Evolutionary conservation across 2,329 filamentous ascomycete genomes (phyloP).

Genomic region (Claviceps purpurea): DNA sequence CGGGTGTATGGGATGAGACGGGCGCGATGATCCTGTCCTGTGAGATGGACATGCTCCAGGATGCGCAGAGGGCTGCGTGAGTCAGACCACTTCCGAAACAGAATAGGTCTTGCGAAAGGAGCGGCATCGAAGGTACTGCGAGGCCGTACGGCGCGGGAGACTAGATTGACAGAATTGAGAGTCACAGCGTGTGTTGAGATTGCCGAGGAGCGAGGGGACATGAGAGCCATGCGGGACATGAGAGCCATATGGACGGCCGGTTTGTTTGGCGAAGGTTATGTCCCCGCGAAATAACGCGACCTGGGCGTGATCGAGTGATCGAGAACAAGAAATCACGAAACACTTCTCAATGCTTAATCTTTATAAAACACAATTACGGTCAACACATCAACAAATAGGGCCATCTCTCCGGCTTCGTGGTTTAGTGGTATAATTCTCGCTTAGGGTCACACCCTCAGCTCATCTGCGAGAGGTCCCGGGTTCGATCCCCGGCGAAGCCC

Average conservation of each 20-base stretch:
- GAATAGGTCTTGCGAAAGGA: not conserved
- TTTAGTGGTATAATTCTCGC: conserved; percentile 8
- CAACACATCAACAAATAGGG: fast-evolving
- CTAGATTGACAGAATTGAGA: not conserved
- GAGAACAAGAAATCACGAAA: too few species aligned
- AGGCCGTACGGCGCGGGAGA: not conserved
- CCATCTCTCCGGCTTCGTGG: conserved; percentile 4
- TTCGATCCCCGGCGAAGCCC: conserved; percentile 7
- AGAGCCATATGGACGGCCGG: too few species aligned
- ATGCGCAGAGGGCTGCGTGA: conserved; percentile 7
- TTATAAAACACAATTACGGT: fast-evolving
- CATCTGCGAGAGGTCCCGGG: conserved; percentile 7
- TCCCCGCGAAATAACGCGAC: too few species aligned
- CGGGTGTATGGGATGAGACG: conserved; percentile 18
- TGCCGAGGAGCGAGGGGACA: not conserved
- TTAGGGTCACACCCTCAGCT: conserved; percentile 5
- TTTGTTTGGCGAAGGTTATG: not conserved
- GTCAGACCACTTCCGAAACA: not conserved
- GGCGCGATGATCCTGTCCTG: conserved; percentile 8
- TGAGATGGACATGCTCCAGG: conserved; percentile 19
- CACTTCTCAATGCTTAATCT: too few species aligned
- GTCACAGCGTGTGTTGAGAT: not conserved
- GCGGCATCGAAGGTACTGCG: not conserved
- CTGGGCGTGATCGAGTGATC: too few species aligned
- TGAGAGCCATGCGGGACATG: not conserved